These are phyloP conservation scores for Chaetomiaceae sp. DNA, from an alignment of 2,329 filamentous ascomycete genomes.

Conservation along the genomic window DNA sequence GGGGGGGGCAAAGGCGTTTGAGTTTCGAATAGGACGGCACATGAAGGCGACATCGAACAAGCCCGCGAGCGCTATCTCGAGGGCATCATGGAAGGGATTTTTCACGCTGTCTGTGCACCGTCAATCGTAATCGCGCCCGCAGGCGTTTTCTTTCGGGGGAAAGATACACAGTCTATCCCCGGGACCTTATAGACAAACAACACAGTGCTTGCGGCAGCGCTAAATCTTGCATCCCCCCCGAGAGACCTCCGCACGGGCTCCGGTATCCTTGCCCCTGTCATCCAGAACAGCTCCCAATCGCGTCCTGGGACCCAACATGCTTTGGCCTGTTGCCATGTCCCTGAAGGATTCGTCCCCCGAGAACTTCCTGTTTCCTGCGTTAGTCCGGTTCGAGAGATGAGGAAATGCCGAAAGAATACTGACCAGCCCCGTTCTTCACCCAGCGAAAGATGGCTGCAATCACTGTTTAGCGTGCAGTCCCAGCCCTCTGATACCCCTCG, in stretches of 20 bases:
- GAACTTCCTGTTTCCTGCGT: slow-evolving; percentile 33
- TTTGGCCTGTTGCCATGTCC: slow-evolving; percentile 23
- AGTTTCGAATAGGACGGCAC: too few species aligned
- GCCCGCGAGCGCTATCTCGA: not conserved
- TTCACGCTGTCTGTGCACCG: slow-evolving; percentile 5
- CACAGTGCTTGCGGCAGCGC: not conserved
- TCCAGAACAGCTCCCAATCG: slow-evolving; percentile 35
- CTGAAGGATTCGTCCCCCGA: slow-evolving; percentile 40
- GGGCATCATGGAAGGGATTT: not conserved
- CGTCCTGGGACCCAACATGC: slow-evolving; percentile 31
- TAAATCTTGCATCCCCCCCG: slow-evolving; percentile 22
- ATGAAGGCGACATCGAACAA: not conserved
- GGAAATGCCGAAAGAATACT: slow-evolving; percentile 29
- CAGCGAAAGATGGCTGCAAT: slow-evolving; percentile 73
- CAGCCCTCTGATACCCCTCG: slow-evolving; percentile 70
- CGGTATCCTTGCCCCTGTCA: slow-evolving; percentile 14
- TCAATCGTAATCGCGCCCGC: not conserved
- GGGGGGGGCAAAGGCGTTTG: too few species aligned
- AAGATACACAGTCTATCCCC: not conserved
- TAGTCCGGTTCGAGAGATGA: not conserved
- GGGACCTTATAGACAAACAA: not conserved
- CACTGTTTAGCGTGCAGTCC: slow-evolving; percentile 74
- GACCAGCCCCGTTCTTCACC: slow-evolving; percentile 89
- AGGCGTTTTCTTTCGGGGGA: not conserved
- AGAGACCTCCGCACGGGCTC: not conserved